A percentile compares a stretch with the other conserved stretches of the same genome.
phyloP scores from a whole-genome alignment of 495 filamentous ascomycete genomes.

The Penicillium ochrochloron region DNA sequence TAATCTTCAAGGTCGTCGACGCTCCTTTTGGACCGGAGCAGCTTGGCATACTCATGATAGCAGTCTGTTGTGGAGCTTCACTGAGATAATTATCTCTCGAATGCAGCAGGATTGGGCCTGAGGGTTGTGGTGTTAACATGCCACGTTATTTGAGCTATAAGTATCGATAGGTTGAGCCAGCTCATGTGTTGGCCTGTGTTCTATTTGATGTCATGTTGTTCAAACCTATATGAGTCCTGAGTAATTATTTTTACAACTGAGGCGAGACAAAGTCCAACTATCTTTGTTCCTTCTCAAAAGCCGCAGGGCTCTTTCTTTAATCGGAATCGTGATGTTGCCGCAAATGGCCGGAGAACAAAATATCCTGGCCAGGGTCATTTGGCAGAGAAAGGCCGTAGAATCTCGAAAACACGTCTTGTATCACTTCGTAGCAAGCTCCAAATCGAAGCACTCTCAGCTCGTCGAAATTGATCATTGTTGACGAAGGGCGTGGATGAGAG shows the following conservation, averaged over 20 bases:
- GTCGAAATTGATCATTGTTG: constrained; percentile 40
- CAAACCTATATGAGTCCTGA: no score
- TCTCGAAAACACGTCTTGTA: constrained; percentile 33
- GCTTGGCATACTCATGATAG: constrained; percentile 9
- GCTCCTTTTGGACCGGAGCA: constrained; percentile 2
- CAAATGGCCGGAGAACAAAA: constrained; percentile 22
- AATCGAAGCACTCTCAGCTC: constrained; percentile 31
- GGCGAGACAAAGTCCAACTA: no score
- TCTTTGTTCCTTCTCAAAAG: no score
- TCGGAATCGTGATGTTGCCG: background rate
- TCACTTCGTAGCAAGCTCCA: constrained; percentile 40
- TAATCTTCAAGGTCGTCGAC: background rate
- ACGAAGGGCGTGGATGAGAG: constrained; percentile 30
- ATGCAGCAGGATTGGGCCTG: constrained; percentile 5
- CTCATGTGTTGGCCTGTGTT: background rate
- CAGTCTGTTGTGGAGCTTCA: background rate
- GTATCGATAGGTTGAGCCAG: background rate
- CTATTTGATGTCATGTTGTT: no score
- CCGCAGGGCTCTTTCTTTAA: background rate
- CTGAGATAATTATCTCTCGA: background rate
- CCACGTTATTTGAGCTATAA: background rate
- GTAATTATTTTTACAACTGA: no score
- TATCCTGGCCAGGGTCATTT: constrained; percentile 28
- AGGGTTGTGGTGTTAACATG: background rate
- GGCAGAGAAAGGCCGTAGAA: constrained; percentile 30